Conservation (phyloP, 495 filamentous ascomycete genomes). For the Neurospora sublineolata region DNA sequence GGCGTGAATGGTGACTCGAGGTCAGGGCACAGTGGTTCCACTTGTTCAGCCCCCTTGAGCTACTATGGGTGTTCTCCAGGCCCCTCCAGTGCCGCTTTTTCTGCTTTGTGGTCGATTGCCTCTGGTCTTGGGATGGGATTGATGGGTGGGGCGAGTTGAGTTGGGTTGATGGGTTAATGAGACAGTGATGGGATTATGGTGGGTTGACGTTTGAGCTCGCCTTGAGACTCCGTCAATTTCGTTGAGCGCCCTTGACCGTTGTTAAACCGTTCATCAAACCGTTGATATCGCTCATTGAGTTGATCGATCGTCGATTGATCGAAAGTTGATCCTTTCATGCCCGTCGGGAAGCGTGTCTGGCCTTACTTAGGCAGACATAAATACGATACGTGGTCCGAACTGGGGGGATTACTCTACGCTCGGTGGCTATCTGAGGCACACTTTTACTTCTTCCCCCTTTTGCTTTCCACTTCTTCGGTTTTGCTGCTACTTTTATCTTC, state of each 20-base stretch:
- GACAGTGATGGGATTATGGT: background rate
- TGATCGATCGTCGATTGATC: background rate
- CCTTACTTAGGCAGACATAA: background rate
- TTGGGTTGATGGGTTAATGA: background rate
- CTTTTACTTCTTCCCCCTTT: background rate
- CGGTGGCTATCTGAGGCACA: background rate
- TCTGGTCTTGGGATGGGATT: background rate
- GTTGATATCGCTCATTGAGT: background rate
- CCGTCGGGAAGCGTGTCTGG: background rate
- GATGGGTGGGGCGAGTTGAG: background rate
- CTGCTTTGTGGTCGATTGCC: background rate
- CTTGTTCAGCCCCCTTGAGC: no score
- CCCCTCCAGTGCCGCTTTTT: background rate
- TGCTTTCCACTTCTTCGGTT: background rate
- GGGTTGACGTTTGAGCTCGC: background rate
- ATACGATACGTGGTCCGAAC: background rate
- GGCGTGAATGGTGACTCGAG: background rate
- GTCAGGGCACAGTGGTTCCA: background rate
- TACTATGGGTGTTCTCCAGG: background rate
- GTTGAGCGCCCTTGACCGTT: background rate
- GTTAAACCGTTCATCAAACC: background rate
- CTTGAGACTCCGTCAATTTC: background rate
- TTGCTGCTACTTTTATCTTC: background rate
- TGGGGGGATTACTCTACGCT: background rate
- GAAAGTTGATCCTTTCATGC: background rate